Evolutionary conservation across 306 rosid species (phyloP), one percentile per base, ranked within the genome.

Genomic region (Benincasa hispida): DNA sequence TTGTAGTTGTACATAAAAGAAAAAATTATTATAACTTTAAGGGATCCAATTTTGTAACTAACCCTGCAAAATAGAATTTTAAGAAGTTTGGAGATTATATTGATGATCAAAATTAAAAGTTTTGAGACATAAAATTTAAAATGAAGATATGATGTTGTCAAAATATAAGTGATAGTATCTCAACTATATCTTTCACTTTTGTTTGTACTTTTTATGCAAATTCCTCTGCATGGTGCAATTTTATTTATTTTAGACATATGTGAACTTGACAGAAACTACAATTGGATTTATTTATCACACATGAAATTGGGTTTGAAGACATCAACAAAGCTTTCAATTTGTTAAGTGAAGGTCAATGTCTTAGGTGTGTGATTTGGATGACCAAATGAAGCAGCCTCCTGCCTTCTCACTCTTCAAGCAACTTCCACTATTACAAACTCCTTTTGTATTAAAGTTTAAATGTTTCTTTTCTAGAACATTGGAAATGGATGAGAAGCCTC

Each of bases 251-350:
- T 45, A 41, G 47, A n/a, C n/a, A 65, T 65, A 35, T 66, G 18
- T 35, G 6, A 14, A 45, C 41, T 79, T 67, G 74, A 24, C 87
- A 89, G 98, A 92, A 91, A 72, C 85, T 88, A 67, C 85, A 80
- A 25, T 81, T 91, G 87, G 97, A 93, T 81, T 87, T 86, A 41
- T 93, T 91, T 84, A 89, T 89, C 21, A 84, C 97, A 21, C 97
- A 89, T 22, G 93, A 91, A 75, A 67, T 87, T 68, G 79, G 56
- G 57, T 91, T 93, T 66, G 82, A 91, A 60, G 96, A 93, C 79
- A 93, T 89, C 83, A 93, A 91, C 55, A 82, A 83, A 80, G 98
- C 98, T 76, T 93, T 93, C 72, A 86, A 86, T 82, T 84, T 91
- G 58, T 85, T 93, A 27, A 54, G 75, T 57, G 81, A 85, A 80